phyloP scores from a whole-genome alignment of 108 stramenopile genomes.

The Fragilaria radians region DNA sequence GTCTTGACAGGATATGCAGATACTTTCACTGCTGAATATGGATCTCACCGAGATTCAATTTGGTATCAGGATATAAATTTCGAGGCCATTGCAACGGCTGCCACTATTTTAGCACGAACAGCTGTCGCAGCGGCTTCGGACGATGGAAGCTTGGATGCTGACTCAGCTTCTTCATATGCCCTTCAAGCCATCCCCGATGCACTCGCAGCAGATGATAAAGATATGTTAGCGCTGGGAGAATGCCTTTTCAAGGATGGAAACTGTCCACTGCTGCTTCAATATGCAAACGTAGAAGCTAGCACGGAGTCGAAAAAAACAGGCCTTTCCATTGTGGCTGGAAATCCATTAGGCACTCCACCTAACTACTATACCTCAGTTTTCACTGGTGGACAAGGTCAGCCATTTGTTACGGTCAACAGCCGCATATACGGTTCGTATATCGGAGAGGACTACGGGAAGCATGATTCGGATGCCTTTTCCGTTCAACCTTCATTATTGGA shows the following conservation, averaged over 20 bases:
- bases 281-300: slow-evolving; percentile 45
- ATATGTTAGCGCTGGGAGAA: slow-evolving; percentile 38
- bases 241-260: slow-evolving; percentile 66
- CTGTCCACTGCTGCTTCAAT: slow-evolving; percentile 50
- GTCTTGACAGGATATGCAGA: slow-evolving; percentile 80
- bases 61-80: slow-evolving; percentile 37
- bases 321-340: slow-evolving; percentile 35
- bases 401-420: slow-evolving; percentile 59
- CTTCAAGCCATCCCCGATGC: slow-evolving; percentile 39
- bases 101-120: slow-evolving; percentile 74
- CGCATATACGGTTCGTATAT: slow-evolving; percentile 62
- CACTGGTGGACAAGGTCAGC: slow-evolving; percentile 59
- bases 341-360: slow-evolving; percentile 51
- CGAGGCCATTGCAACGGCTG: slow-evolving; percentile 70
- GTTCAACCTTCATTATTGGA: slow-evolving; percentile 57
- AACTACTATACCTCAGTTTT: slow-evolving; percentile 77
- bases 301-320: slow-evolving; percentile 53
- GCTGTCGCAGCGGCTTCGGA: slow-evolving; percentile 79
- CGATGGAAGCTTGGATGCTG: slow-evolving; percentile 55
- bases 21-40: slow-evolving; percentile 58
- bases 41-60: slow-evolving; percentile 65
- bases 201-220: slow-evolving; percentile 42
- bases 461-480: slow-evolving; percentile 42
- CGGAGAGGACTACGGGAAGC: slow-evolving; percentile 60
- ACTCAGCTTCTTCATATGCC: slow-evolving; percentile 51